Evolutionary conservation across 345 rosid genomes (phyloP).

Genomic region (Litchi chinensis): DNA sequence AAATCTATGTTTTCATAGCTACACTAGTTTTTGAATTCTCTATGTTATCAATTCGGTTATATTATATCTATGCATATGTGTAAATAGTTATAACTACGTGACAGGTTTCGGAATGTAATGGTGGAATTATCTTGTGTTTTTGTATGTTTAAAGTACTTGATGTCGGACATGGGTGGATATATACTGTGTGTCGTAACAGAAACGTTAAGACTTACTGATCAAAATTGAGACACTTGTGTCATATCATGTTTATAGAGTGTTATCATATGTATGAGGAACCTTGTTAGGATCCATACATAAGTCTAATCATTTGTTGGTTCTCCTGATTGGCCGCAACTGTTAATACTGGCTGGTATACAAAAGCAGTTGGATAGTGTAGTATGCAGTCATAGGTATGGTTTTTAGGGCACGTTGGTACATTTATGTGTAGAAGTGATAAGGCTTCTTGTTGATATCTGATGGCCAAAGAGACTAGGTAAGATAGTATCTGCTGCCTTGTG

Average conservation of each 20-base stretch:
- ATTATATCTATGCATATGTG: neutral
- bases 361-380: neutral
- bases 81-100: neutral
- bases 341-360: neutral
- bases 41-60: neutral
- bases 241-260: neutral
- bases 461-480: neutral
- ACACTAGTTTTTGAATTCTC: too few relatives aligned
- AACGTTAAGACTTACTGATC: neutral
- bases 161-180: neutral
- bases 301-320: neutral
- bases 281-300: neutral
- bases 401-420: neutral
- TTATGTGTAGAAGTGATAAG: neutral
- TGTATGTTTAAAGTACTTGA: neutral
- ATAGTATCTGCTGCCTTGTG: neutral
- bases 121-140: neutral
- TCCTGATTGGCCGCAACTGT: neutral
- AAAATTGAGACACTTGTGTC: neutral
- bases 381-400: neutral
- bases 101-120: neutral
- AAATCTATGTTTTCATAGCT: neutral
- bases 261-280: neutral
- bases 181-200: neutral
- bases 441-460: slow-evolving; percentile 3